phyloP scores from a whole-genome alignment of 1,284 basidiomycete species.

The Ganoderma sp. region DNA sequence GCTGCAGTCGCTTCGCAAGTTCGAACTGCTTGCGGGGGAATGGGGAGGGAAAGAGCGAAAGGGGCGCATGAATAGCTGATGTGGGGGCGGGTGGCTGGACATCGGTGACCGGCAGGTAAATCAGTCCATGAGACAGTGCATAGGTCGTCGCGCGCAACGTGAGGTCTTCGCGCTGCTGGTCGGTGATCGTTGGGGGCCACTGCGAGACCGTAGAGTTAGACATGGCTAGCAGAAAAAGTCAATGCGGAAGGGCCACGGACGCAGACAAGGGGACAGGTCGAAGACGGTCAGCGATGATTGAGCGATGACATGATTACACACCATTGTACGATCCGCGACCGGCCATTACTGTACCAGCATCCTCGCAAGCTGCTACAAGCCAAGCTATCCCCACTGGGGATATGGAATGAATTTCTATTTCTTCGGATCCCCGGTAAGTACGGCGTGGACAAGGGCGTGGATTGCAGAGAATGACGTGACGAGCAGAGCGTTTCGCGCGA shows the following conservation, averaged over 20 bases:
- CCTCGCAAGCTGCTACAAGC: too few relatives aligned
- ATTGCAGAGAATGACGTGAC: slow-evolving; percentile 3
- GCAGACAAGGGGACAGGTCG: not conserved
- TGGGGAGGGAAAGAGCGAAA: slow-evolving; percentile 87
- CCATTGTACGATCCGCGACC: not conserved
- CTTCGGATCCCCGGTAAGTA: not conserved
- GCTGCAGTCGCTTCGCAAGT: slow-evolving; percentile 73
- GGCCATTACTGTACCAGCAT: too few relatives aligned
- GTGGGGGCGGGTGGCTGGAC: slow-evolving; percentile 61
- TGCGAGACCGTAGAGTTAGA: slow-evolving; percentile 17
- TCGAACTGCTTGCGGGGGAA: slow-evolving; percentile 80
- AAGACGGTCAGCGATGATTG: not conserved
- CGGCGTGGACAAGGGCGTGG: not conserved
- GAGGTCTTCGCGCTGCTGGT: slow-evolving; percentile 62
- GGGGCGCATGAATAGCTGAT: slow-evolving; percentile 86
- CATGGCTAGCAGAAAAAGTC: slow-evolving; percentile 15
- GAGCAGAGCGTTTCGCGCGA: not conserved
- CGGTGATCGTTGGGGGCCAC: slow-evolving; percentile 80
- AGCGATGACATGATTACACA: slow-evolving; percentile 11
- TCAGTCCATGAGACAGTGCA: slow-evolving; percentile 84
- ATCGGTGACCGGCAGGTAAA: slow-evolving; percentile 72
- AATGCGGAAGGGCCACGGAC: not conserved
- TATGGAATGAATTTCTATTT: not conserved
- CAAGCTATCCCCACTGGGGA: not conserved
- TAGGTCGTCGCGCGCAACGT: slow-evolving; percentile 79